phyloP scores from a whole-genome alignment of 2,329 filamentous ascomycete genomes.

The Colletotrichum aenigma region DNA sequence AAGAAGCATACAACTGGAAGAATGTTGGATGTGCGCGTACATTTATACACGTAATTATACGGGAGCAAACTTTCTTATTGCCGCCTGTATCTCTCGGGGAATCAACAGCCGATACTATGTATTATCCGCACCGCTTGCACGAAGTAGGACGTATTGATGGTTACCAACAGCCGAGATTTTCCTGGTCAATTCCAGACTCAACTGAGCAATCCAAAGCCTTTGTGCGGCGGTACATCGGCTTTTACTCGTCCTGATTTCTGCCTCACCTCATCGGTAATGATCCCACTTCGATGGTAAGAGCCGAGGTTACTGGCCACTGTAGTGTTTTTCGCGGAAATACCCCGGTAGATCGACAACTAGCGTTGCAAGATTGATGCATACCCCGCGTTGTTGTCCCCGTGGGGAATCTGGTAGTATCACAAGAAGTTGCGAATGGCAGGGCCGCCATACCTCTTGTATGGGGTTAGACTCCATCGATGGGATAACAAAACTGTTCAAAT shows the following conservation, averaged over 20 bases:
- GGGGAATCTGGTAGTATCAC: not conserved
- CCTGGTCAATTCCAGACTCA: not conserved
- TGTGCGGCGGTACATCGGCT: not conserved
- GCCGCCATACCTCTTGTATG: not conserved
- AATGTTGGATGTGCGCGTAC: fast-evolving
- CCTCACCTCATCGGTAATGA: fast-evolving
- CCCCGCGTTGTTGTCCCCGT: not conserved
- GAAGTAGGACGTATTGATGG: fast-evolving
- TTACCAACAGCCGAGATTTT: not conserved
- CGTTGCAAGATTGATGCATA: not conserved
- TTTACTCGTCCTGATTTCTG: not conserved
- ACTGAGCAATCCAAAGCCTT: not conserved
- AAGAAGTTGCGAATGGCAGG: not conserved
- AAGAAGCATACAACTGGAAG: not conserved
- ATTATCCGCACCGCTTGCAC: not conserved
- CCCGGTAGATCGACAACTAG: not conserved
- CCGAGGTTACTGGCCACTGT: not conserved
- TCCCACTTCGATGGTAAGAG: not conserved
- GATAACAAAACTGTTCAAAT: fast-evolving
- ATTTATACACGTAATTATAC: no score
- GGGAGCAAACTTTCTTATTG: no score
- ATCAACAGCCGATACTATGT: not conserved
- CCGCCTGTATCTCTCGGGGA: not conserved
- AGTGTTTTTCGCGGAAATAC: not conserved
- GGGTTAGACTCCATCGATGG: not conserved